Base-by-base conservation (phyloP, 768 basidiomycete species). In the Nidula microcarpa region DNA sequence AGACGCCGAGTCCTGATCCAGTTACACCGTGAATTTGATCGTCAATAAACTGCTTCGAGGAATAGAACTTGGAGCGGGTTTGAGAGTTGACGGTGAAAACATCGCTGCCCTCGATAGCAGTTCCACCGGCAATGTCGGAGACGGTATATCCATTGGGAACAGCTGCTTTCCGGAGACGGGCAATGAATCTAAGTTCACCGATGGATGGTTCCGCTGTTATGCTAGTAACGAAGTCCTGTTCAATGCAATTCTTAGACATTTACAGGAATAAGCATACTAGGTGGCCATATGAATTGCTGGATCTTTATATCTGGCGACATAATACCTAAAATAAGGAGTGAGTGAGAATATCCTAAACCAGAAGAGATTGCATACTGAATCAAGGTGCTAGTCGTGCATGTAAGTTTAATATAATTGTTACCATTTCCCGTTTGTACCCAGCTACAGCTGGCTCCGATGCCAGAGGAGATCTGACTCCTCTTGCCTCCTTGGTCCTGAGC, bases 281-380 rank as follows among this genome's bases (percentile, higher is more conserved):
- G 71, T 71, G 2, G 65, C 69, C 71, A 73, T 73, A 47, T 73
- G 71, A 34, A 73, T 66, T 11, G 71, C 69, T 7, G 71, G 68
- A 43, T 66, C 66, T 23, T 66, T 70, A 56, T 70, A 68, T 8
- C 60, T 60, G 6, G 67, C 68, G 18, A 71, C 65, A 50, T 71
- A 73, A 57, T 68, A 68, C 39, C 66, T 69, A 53, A n/a, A n/a
- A n/a, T 4, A 43, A 52, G 16, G 35, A 7, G 30, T 44, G 35
- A 52, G 33, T 33, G 18, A 18, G 11, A 44, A 23, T 14, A 11
- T 17, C n/a, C 32, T n/a, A 33, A 2, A 5, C 23, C 33, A 39
- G 32, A 3, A 36, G 33, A 16, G 44, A 6, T 39, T 33, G 33
- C 64, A 32, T 49, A 68, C 70, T 70, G 69, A 11, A 62, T 68